Conservation (phyloP, 108 stramenopile species). For the Pseudonitzschia multiseries region DNA sequence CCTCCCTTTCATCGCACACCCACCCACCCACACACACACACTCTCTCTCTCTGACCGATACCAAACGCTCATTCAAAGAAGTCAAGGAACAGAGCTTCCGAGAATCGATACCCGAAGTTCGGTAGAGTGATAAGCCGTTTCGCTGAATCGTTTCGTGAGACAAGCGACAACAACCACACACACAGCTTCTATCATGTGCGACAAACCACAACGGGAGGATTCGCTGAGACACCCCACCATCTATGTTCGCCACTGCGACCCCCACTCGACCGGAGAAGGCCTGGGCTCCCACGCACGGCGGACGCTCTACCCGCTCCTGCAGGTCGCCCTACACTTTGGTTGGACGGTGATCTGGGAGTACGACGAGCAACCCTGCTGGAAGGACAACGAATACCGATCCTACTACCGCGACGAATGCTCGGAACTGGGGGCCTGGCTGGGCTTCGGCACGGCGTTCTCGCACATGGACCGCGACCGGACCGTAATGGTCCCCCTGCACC, state of each 20-base stretch:
- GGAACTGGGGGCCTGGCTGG: constrained; percentile 1
- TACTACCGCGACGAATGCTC: background rate
- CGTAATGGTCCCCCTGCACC: background rate
- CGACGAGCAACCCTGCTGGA: background rate
- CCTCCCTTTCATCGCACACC: no score
- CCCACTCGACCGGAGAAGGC: constrained; percentile 1
- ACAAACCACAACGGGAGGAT: no score
- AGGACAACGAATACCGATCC: background rate
- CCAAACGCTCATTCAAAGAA: no score
- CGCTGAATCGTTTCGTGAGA: no score
- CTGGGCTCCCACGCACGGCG: background rate
- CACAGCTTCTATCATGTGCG: no score
- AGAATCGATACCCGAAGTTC: no score
- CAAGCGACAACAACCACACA: no score
- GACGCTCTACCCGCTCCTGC: background rate
- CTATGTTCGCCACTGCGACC: background rate
- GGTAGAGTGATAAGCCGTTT: no score
- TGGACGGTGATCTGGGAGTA: background rate
- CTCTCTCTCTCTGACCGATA: no score
- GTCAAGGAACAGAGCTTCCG: no score
- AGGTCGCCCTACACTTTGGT: constrained; percentile 1
- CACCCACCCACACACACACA: no score
- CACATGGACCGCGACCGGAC: background rate
- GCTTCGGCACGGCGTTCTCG: background rate
- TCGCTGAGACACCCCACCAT: no score